phyloP scores from a whole-genome alignment of 805 yeast genomes.

The Wickerhamiella azyma region DNA sequence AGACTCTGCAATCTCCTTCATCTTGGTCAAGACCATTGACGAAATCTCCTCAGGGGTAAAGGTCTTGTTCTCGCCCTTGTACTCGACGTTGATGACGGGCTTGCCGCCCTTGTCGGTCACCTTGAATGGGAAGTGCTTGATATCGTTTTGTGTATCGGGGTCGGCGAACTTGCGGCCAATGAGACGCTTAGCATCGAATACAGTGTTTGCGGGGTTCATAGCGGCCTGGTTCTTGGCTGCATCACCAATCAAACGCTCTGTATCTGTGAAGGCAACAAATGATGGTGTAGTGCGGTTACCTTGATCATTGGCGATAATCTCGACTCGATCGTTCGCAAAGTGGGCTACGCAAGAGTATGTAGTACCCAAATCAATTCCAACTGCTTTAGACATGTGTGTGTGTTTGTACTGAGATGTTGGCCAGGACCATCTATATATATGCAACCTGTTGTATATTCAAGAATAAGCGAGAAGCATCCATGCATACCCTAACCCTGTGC shows the following conservation, averaged over 20 bases:
- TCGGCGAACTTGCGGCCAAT: conserved; percentile 77
- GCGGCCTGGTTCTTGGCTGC: conserved; percentile 99
- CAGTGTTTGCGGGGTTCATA: conserved; percentile 85
- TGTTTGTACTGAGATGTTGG: conserved; percentile 23
- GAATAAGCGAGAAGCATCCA: neutral
- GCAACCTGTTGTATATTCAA: neutral
- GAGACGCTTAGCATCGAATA: conserved; percentile 89
- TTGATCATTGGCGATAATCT: conserved; percentile 92
- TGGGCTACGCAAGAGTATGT: conserved; percentile 96
- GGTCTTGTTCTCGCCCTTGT: conserved; percentile 70
- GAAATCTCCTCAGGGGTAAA: conserved; percentile 93
- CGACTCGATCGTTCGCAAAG: conserved; percentile 74
- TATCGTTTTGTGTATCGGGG: conserved; percentile 62
- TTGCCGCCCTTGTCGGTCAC: conserved; percentile 66
- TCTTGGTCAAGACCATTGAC: conserved; percentile 79
- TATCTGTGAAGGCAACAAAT: conserved; percentile 88
- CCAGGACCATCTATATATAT: neutral
- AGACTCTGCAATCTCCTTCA: conserved; percentile 89
- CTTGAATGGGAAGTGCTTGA: conserved; percentile 82
- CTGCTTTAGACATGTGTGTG: conserved; percentile 26
- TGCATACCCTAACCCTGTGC: neutral
- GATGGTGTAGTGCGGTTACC: conserved; percentile 98
- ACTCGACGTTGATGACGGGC: conserved; percentile 79
- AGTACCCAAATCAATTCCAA: conserved; percentile 43
- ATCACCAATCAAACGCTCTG: conserved; percentile 91